These are phyloP conservation scores for Lentithecium fluviatile DNA, from an alignment of 495 filamentous ascomycete species.

Conservation along the genomic window DNA sequence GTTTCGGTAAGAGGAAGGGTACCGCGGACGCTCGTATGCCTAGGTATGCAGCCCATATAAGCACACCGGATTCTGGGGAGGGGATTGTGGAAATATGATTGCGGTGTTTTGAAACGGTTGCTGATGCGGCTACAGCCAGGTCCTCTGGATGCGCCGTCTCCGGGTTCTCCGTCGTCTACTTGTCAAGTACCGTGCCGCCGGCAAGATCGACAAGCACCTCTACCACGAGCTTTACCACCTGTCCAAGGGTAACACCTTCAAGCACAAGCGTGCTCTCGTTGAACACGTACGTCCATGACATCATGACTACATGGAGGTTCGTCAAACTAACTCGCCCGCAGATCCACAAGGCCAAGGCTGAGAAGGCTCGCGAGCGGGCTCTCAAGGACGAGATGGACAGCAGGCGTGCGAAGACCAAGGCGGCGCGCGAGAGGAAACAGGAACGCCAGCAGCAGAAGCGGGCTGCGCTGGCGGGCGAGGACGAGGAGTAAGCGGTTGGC, in stretches of 20 bases:
- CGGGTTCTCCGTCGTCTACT: constrained; percentile 97
- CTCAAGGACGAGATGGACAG: constrained; percentile 99
- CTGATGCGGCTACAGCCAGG: constrained; percentile 60
- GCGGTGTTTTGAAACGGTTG: constrained; percentile 16
- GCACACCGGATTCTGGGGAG: neutral
- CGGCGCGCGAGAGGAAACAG: constrained; percentile 92
- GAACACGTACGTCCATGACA: constrained; percentile 84
- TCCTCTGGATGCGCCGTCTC: constrained; percentile 99
- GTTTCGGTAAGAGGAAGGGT: constrained; percentile 99
- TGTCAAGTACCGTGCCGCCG: constrained; percentile 97
- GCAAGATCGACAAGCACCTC: constrained; percentile 99
- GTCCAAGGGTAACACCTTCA: constrained; percentile 99
- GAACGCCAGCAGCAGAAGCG: constrained; percentile 88
- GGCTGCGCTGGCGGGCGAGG: constrained; percentile 72
- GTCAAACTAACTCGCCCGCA: constrained; percentile 42
- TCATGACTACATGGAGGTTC: constrained; percentile 28
- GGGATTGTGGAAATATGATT: constrained; percentile 4
- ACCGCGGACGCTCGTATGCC: constrained; percentile 99
- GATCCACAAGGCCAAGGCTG: constrained; percentile 99
- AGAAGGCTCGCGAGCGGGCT: constrained; percentile 89
- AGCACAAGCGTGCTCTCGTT: constrained; percentile 99
- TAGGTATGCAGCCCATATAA: constrained; percentile 59
- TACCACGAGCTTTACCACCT: constrained; percentile 99
- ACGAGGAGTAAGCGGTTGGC: constrained; percentile 46
- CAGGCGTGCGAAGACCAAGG: constrained; percentile 99